Conservation (phyloP, 2,329 filamentous ascomycete genomes). For the Penicillium sp. region DNA sequence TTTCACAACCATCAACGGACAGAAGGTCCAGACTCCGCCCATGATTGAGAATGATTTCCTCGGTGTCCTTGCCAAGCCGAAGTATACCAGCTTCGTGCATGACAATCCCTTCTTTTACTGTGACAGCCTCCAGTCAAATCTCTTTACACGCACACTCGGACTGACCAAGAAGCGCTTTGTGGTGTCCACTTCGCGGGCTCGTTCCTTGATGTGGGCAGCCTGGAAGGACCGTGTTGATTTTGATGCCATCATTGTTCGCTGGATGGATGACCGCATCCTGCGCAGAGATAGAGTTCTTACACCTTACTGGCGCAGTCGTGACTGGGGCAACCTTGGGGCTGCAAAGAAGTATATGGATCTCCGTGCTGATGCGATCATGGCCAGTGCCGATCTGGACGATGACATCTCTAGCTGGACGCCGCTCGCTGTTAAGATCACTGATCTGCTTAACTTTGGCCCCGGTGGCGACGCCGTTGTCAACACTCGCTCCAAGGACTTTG, state of each 20-base stretch:
- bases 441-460: slow-evolving; percentile 51
- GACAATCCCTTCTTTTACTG: slow-evolving; percentile 54
- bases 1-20: slow-evolving; percentile 49
- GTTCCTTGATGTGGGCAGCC: slow-evolving; percentile 50
- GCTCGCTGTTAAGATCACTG: slow-evolving; percentile 50
- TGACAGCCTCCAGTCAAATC: slow-evolving; percentile 37
- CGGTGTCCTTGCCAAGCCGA: slow-evolving; percentile 44
- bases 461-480: slow-evolving; percentile 53
- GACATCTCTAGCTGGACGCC: slow-evolving; percentile 53
- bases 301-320: slow-evolving; percentile 47
- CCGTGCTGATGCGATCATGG: slow-evolving; percentile 50
- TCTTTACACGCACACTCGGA: slow-evolving; percentile 32
- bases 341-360: slow-evolving; percentile 46
- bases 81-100: slow-evolving; percentile 43
- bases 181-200: slow-evolving; percentile 48
- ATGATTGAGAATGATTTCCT: slow-evolving; percentile 52
- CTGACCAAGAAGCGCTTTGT: slow-evolving; percentile 36
- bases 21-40: slow-evolving; percentile 50
- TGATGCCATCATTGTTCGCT: slow-evolving; percentile 50
- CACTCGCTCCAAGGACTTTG: slow-evolving; percentile 48
- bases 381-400: slow-evolving; percentile 51
- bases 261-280: slow-evolving; percentile 50
- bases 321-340: slow-evolving; percentile 42
- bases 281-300: slow-evolving; percentile 46
- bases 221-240: slow-evolving; percentile 48